Percentiles rank a stretch among this genome's conserved stretches.
phyloP scores from a whole-genome alignment of 2,329 filamentous ascomycete genomes.

The Trichoderma polysporum region DNA sequence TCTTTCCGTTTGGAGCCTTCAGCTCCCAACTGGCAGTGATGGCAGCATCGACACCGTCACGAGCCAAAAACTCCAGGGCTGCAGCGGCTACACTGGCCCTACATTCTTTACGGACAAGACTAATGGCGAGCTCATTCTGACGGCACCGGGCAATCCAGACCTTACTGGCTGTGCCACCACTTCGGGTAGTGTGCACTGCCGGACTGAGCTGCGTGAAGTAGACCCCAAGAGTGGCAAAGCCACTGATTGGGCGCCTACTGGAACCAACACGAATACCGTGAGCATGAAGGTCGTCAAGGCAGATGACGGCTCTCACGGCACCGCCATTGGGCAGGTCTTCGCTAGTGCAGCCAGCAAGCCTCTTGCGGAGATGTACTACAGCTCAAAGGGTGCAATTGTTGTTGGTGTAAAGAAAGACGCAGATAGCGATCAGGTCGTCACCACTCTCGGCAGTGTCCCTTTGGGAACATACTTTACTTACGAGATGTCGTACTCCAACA shows the following conservation, averaged over 20 bases:
- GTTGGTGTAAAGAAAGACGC: conserved; percentile 37
- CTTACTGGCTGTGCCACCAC: conserved; percentile 40
- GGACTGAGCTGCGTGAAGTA: conserved; percentile 42
- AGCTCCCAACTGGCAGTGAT: conserved; percentile 38
- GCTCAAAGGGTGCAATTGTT: conserved; percentile 33
- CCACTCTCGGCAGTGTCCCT: conserved; percentile 34
- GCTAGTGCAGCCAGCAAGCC: conserved; percentile 39
- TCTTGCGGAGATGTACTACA: conserved; percentile 42
- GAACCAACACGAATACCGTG: conserved; percentile 18
- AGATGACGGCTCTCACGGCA: conserved; percentile 36
- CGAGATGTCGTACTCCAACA: conserved; percentile 37
- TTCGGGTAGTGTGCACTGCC: conserved; percentile 41
- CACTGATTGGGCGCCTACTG: conserved; percentile 23
- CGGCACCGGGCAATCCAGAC: conserved; percentile 38
- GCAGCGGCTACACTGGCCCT: conserved; percentile 34
- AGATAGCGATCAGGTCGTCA: conserved; percentile 34
- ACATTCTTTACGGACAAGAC: conserved; percentile 39
- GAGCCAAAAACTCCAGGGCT: conserved; percentile 35
- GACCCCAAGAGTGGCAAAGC: conserved; percentile 35
- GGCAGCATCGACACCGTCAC: conserved; percentile 29
- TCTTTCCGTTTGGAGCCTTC: conserved; percentile 37
- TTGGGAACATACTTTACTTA: conserved; percentile 38
- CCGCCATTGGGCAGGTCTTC: conserved; percentile 39
- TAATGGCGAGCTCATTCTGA: conserved; percentile 39
- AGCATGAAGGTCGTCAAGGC: conserved; percentile 36